Evolutionary conservation across 1,284 basidiomycete genomes (phyloP).

Genomic region (Farysia itapuensis): DNA sequence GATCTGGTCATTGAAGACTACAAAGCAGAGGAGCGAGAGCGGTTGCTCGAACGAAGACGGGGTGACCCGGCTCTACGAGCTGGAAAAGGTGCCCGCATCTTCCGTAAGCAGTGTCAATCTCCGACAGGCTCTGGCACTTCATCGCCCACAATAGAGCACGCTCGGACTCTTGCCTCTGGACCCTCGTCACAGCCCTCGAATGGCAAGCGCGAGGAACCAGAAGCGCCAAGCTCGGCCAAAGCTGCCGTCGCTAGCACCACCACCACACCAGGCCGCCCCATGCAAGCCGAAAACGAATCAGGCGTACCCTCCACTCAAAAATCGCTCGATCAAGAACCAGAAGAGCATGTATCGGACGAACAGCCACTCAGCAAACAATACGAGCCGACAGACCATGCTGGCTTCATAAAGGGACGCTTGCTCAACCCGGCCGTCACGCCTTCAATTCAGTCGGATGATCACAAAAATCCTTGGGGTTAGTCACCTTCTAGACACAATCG

Average conservation of each 20-base stretch:
- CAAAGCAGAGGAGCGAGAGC: constrained; percentile 46
- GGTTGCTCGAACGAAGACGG: constrained; percentile 36
- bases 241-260: background rate
- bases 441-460: no score
- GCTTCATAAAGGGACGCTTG: no score
- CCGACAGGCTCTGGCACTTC: constrained; percentile 10
- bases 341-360: background rate
- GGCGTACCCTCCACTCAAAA: background rate
- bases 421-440: no score
- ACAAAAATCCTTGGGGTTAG: no score
- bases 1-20: constrained; percentile 45
- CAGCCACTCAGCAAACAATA: background rate
- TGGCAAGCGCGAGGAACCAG: background rate
- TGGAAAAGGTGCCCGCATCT: constrained; percentile 41
- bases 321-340: background rate
- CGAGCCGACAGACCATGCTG: background rate
- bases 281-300: background rate
- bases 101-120: constrained; percentile 38
- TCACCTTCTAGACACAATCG: no score
- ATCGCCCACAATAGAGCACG: no score
- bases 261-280: background rate
- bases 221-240: background rate
- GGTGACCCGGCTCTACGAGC: constrained; percentile 47
- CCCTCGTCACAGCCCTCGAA: no score
- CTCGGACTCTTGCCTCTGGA: no score